A percentile compares a stretch with the other conserved stretches of the same genome.
Evolutionary conservation across 2,329 filamentous ascomycete species (phyloP).

Genomic region (Talaromyces sp.): DNA sequence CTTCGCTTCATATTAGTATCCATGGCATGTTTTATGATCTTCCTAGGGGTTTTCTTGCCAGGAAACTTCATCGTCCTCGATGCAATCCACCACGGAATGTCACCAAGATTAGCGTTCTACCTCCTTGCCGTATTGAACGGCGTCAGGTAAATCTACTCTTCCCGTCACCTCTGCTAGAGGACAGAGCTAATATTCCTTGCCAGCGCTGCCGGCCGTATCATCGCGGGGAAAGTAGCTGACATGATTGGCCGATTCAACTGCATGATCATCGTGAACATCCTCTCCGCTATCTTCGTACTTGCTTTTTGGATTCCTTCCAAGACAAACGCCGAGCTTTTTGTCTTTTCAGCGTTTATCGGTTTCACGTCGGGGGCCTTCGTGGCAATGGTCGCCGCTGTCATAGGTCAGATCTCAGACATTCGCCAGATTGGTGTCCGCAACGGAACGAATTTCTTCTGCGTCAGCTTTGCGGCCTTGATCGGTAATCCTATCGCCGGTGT

Average conservation of each 20-base stretch:
- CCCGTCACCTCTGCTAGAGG: too few species aligned
- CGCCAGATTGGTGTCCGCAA: constrained; percentile 24
- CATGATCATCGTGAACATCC: background rate
- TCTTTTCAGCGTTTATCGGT: background rate
- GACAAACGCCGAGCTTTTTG: background rate
- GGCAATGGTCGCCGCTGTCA: background rate
- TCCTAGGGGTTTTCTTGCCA: background rate
- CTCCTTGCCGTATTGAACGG: background rate
- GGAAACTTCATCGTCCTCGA: background rate
- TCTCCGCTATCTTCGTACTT: background rate
- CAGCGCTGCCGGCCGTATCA: background rate
- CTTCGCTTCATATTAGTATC: background rate
- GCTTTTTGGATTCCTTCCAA: background rate
- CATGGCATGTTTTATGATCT: background rate
- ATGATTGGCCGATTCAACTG: background rate
- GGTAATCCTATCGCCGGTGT: constrained; percentile 25
- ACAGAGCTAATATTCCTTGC: background rate
- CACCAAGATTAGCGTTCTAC: background rate
- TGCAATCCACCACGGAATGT: background rate
- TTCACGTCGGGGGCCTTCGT: background rate
- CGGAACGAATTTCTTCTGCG: constrained; percentile 23
- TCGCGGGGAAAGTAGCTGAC: background rate
- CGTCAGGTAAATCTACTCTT: background rate
- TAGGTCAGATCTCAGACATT: constrained; percentile 9
- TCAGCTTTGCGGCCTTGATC: constrained; percentile 20